Evolutionary conservation across 2,329 filamentous ascomycete genomes (phyloP).

Genomic region (Colletotrichum eleusines): DNA sequence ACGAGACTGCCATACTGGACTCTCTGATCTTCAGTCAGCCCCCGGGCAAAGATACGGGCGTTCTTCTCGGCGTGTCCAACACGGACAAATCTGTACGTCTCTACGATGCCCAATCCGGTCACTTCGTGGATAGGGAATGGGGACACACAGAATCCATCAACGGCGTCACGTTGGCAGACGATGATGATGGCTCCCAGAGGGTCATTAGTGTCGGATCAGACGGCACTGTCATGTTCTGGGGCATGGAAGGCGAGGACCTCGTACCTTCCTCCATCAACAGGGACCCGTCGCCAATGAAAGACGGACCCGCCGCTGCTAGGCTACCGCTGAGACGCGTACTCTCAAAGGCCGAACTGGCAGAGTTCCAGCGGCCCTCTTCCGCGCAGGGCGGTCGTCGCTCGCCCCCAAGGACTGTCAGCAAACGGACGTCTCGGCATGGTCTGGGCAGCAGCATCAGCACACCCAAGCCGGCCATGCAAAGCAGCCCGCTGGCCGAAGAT

Average conservation of each 20-base stretch:
- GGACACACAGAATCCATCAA: slow-evolving; percentile 96
- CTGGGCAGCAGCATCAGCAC: slow-evolving; percentile 53
- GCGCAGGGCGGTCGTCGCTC: slow-evolving; percentile 63
- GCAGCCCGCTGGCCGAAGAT: slow-evolving; percentile 59
- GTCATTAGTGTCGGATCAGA: slow-evolving; percentile 83
- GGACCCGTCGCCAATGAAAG: slow-evolving; percentile 68
- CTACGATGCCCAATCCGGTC: slow-evolving; percentile 83
- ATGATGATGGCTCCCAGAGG: slow-evolving; percentile 65
- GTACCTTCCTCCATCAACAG: slow-evolving; percentile 57
- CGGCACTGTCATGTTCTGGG: slow-evolving; percentile 87
- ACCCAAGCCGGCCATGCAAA: slow-evolving; percentile 54
- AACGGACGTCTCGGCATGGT: slow-evolving; percentile 66
- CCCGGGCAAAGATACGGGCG: slow-evolving; percentile 66
- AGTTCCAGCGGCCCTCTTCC: slow-evolving; percentile 72
- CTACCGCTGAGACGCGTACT: slow-evolving; percentile 87
- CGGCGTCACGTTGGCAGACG: slow-evolving; percentile 79
- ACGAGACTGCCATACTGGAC: slow-evolving; percentile 86
- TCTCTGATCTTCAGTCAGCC: slow-evolving; percentile 75
- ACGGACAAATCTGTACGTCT: slow-evolving; percentile 95
- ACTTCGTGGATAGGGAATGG: slow-evolving; percentile 88
- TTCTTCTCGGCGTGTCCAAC: slow-evolving; percentile 89
- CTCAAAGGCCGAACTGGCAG: slow-evolving; percentile 87
- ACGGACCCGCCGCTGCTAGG: slow-evolving; percentile 64
- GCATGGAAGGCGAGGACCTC: slow-evolving; percentile 63
- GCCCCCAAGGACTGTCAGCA: slow-evolving; percentile 65